Evolutionary conservation across 768 basidiomycete genomes (phyloP), one percentile per base, ranked within the genome.

Genomic region (Dentipellis sp.): DNA sequence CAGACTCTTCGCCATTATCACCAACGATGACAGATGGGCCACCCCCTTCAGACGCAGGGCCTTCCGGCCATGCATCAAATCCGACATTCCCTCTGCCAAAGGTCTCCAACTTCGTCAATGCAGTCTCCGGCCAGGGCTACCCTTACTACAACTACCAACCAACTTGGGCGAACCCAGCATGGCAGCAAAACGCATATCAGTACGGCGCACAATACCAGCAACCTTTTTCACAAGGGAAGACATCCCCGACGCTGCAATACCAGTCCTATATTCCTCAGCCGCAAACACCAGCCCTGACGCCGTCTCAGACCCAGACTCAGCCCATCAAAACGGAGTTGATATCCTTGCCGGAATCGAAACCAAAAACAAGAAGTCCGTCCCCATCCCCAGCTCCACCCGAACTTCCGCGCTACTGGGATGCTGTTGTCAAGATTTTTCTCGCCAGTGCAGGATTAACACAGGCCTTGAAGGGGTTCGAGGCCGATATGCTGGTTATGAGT

Each of bases 401-500:
- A 35, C 51, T 63, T 11, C 60, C 57, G 7, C 56, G 57, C 22
- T 37, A 60, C 12, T 65, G 64, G 64, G 64, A 65, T 17, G 52
- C 55, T 2, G 57, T 57, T 23, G 22, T 65, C 21, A 62, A 59
- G 22, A 36, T 55, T 1, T 65, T 65, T 34, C 55, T 59, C 16
- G 46, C 56, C 14, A 38, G 63, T 36, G 59, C 63, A 35, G 67
- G 67, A 14, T 56, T 68, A 36, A 52, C 52, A 17, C 65, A 68
- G 36, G 59, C 62, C 37, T 52, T 65, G 42, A 58, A 58, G 29
- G 67, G 63, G 12, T 62, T 68, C 22, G 63, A 64, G 55, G 53
- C 53, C 21, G 67, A 68, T 51, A 66, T 68, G 37, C 58, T 68
- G 35, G 64, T 68, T 16, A 61, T 68, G 63, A 67, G 62, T 50